A percentile compares a stretch with the other conserved stretches of the same genome.
phyloP scores from a whole-genome alignment of 805 yeast species.

The Metschnikowia reukaufii region DNA sequence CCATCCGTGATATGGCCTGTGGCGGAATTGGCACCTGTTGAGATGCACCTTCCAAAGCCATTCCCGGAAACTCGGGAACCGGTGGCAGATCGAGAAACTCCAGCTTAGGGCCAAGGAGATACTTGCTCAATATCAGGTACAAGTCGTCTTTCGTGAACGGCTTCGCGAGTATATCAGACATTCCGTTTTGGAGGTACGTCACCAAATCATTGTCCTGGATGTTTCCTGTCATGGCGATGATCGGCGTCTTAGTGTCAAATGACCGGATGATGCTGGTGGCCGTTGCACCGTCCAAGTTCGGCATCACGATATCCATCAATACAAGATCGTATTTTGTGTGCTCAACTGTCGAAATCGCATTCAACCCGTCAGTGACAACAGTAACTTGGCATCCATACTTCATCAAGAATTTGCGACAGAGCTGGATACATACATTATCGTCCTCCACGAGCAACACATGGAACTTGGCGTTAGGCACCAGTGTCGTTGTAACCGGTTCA shows the following conservation, averaged over 20 bases:
- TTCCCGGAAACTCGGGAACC: conserved; percentile 14
- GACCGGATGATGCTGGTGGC: conserved; percentile 87
- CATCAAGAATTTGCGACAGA: conserved; percentile 77
- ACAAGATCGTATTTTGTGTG: conserved; percentile 72
- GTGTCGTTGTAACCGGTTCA: conserved; percentile 17
- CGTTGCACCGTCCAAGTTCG: conserved; percentile 83
- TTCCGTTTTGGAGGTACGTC: conserved; percentile 80
- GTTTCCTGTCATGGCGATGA: conserved; percentile 92
- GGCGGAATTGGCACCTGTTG: conserved; percentile 11
- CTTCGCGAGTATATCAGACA: conserved; percentile 89
- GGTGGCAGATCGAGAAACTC: conserved; percentile 17
- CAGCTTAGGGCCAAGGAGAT: conserved; percentile 42
- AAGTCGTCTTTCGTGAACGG: conserved; percentile 91
- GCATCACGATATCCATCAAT: conserved; percentile 88
- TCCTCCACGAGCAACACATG: conserved; percentile 79
- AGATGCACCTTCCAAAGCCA: conserved; percentile 13
- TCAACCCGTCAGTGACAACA: conserved; percentile 87
- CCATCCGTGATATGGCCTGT: conserved; percentile 5
- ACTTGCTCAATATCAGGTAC: conserved; percentile 73
- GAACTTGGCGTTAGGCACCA: conserved; percentile 46
- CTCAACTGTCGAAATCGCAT: conserved; percentile 78
- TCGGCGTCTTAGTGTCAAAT: conserved; percentile 82
- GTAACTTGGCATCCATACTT: conserved; percentile 93
- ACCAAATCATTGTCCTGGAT: conserved; percentile 79
- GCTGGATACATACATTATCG: conserved; percentile 76